phyloP scores from a whole-genome alignment of 345 rosid species.

The Hibiscus syriacus region DNA sequence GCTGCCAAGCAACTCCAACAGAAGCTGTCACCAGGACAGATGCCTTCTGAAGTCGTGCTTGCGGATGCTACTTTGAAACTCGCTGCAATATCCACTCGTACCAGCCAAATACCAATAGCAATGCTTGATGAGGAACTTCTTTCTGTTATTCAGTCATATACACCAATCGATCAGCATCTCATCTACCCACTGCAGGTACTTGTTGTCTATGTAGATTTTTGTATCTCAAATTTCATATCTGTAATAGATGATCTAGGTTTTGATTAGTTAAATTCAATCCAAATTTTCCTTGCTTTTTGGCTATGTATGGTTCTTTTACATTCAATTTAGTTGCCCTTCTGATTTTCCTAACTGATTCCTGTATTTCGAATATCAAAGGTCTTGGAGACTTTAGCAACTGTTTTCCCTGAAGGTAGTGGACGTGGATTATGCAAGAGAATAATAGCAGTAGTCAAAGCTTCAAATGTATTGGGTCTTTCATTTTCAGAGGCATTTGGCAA shows the following conservation, averaged over 20 bases:
- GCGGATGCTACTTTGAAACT: constrained; percentile 77
- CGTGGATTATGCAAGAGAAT: constrained; percentile 78
- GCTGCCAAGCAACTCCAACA: constrained; percentile 97
- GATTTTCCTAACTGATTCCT: background rate
- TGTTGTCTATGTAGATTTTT: constrained; percentile 13
- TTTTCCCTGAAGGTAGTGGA: constrained; percentile 77
- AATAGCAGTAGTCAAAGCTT: constrained; percentile 76
- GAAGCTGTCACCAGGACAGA: constrained; percentile 69
- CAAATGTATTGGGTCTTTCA: constrained; percentile 74
- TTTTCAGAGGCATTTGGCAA: constrained; percentile 86
- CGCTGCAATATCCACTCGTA: constrained; percentile 65
- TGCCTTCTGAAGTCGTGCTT: constrained; percentile 66
- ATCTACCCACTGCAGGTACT: constrained; percentile 69
- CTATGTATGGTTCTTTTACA: background rate
- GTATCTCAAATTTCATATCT: constrained; percentile 6
- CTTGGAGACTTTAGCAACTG: constrained; percentile 59
- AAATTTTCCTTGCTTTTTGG: background rate
- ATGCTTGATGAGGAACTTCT: constrained; percentile 58
- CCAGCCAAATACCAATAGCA: constrained; percentile 30
- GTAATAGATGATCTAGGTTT: background rate
- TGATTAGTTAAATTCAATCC: background rate
- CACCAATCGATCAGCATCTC: constrained; percentile 28
- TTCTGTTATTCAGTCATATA: constrained; percentile 49
- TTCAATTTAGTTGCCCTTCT: background rate
- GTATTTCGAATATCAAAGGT: constrained; percentile 36